Conservation (phyloP, 2,329 filamentous ascomycete species). For the Cercospora brassicicola region DNA sequence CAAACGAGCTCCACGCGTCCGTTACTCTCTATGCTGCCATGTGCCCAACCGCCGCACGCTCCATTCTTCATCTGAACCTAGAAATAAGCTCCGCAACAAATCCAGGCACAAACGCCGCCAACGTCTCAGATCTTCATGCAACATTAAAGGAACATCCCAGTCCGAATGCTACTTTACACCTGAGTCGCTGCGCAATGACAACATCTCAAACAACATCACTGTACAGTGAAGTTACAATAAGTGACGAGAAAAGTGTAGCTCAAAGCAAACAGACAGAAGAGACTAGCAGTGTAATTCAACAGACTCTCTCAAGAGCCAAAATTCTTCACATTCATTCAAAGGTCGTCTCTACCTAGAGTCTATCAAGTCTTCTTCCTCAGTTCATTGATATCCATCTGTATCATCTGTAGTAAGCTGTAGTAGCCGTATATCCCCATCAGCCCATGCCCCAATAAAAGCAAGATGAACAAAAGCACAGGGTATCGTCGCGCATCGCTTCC, state of each 20-base stretch:
- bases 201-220: not conserved
- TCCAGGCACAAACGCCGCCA: not conserved
- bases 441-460: not conserved
- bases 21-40: not conserved
- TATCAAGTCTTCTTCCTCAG: not conserved
- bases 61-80: not conserved
- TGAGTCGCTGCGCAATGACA: not conserved
- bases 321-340: not conserved
- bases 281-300: not conserved
- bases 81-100: not conserved
- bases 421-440: not conserved
- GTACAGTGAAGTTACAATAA: too few species aligned
- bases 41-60: not conserved
- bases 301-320: not conserved
- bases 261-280: too few species aligned
- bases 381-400: not conserved
- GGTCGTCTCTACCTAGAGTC: not conserved
- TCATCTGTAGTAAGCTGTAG: not conserved
- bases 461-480: slow-evolving; percentile 8
- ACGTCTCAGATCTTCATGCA: not conserved
- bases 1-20: not conserved
- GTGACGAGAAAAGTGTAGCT: too few species aligned
- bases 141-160: not conserved
- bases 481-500: slow-evolving; percentile 9
- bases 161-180: not conserved